Evolutionary conservation across 352 stramenopile genomes (phyloP).

Genomic region (Thraustochytrium striatum): DNA sequence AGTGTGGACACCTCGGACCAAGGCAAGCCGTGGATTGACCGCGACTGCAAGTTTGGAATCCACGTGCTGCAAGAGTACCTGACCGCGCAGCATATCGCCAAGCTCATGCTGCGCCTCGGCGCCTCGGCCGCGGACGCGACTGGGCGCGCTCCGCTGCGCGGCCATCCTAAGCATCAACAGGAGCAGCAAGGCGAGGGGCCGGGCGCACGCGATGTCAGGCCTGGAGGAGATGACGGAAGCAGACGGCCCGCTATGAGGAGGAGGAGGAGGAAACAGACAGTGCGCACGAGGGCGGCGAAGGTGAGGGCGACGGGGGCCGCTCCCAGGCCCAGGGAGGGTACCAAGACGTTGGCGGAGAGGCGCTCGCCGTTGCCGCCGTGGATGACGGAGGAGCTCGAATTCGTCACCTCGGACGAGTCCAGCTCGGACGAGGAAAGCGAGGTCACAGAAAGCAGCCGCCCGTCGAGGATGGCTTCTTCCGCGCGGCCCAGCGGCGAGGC

Average conservation of each 20-base stretch:
- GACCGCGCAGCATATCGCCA: neutral
- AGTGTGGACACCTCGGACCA: conserved; percentile 12
- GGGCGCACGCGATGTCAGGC: too few relatives aligned
- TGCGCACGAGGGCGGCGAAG: neutral
- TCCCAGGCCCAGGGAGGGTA: neutral
- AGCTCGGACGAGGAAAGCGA: conserved; percentile 12
- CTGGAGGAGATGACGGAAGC: too few relatives aligned
- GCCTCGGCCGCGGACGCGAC: too few relatives aligned
- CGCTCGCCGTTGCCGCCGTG: neutral
- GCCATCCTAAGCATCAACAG: neutral
- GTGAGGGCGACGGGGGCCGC: neutral
- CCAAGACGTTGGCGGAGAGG: neutral
- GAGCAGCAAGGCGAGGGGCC: neutral
- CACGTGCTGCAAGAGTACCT: conserved; percentile 48
- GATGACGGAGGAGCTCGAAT: neutral
- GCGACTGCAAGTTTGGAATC: conserved; percentile 14
- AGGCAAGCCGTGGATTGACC: conserved; percentile 8
- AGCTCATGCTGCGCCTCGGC: neutral
- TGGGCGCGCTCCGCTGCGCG: too few relatives aligned
- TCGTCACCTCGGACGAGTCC: neutral
- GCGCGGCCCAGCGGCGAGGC: too few relatives aligned
- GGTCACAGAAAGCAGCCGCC: too few relatives aligned
- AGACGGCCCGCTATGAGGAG: too few relatives aligned
- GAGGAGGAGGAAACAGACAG: neutral
- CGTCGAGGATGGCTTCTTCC: neutral